These are phyloP conservation scores for Vanrija humicola DNA, from an alignment of 1,284 basidiomycete genomes.

Conservation along the genomic window DNA sequence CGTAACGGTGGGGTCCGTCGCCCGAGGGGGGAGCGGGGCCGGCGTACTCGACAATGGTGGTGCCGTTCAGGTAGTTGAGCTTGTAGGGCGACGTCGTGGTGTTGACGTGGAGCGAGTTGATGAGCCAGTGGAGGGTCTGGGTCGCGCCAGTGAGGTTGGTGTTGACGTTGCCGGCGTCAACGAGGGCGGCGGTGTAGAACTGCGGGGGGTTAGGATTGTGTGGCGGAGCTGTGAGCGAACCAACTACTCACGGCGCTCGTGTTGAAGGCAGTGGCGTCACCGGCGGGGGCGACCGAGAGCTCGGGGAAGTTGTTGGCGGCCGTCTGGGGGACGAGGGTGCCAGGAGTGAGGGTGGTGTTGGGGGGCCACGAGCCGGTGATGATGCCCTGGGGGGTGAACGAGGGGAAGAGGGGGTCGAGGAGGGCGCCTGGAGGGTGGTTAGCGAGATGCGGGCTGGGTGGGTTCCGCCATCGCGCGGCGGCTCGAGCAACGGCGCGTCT, in stretches of 20 bases:
- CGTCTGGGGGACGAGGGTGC: neutral
- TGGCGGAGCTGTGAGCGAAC: too few relatives aligned
- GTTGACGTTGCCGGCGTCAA: slow-evolving; percentile 63
- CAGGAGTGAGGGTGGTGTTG: slow-evolving; percentile 4
- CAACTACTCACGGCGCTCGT: too few relatives aligned
- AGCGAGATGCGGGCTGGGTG: neutral
- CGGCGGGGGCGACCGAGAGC: slow-evolving; percentile 93
- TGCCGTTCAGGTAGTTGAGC: slow-evolving; percentile 16
- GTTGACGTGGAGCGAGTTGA: slow-evolving; percentile 59
- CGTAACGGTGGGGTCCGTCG: slow-evolving; percentile 65
- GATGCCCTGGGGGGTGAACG: slow-evolving; percentile 13
- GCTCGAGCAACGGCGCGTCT: neutral
- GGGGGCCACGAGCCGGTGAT: slow-evolving; percentile 6
- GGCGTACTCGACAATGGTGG: slow-evolving; percentile 59
- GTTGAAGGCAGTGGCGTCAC: slow-evolving; percentile 60
- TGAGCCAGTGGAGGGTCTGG: slow-evolving; percentile 71
- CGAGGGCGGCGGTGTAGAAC: slow-evolving; percentile 63
- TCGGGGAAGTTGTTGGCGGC: slow-evolving; percentile 81
- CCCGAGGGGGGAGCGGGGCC: slow-evolving; percentile 66
- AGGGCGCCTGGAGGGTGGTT: slow-evolving; percentile 1
- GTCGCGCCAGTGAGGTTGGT: slow-evolving; percentile 51
- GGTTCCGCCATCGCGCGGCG: neutral
- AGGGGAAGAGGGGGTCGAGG: slow-evolving; percentile 2
- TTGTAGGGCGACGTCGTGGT: slow-evolving; percentile 49
- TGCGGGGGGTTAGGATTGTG: neutral